These are phyloP conservation scores for Nakazawaea populi DNA, from an alignment of 805 yeast species.

Conservation along the genomic window DNA sequence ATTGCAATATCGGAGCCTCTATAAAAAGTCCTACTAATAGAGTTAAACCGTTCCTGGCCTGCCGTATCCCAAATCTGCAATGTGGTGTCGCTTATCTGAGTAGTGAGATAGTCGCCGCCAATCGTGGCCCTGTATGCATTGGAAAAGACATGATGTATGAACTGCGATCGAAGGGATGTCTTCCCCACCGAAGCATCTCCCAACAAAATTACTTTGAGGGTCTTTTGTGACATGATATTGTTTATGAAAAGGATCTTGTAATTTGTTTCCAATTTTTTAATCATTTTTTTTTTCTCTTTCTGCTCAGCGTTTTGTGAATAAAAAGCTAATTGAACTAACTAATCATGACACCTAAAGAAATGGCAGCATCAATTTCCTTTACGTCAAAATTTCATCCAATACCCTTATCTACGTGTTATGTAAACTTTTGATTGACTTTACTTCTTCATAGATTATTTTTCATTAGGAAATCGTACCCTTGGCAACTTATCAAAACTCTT, in stretches of 20 bases:
- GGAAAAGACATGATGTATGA: slow-evolving; percentile 48
- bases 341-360: too few relatives aligned
- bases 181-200: slow-evolving; percentile 61
- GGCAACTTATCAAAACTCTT: too few relatives aligned
- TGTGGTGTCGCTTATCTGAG: slow-evolving; percentile 24
- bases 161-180: slow-evolving; percentile 50
- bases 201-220: slow-evolving; percentile 44
- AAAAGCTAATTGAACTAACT: too few relatives aligned
- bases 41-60: slow-evolving; percentile 87
- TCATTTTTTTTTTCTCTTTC: too few relatives aligned
- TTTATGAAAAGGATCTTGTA: not conserved
- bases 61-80: slow-evolving; percentile 89
- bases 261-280: not conserved
- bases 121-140: slow-evolving; percentile 54
- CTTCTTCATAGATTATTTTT: too few relatives aligned
- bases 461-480: too few relatives aligned
- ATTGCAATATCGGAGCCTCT: slow-evolving; percentile 54
- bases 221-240: slow-evolving; percentile 3
- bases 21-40: slow-evolving; percentile 49
- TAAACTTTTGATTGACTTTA: too few relatives aligned
- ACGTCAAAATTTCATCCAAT: too few relatives aligned
- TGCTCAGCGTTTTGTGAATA: too few relatives aligned
- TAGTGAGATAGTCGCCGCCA: slow-evolving; percentile 53
- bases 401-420: too few relatives aligned
- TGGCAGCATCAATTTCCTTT: too few relatives aligned